Conservation (phyloP, 805 yeast species). For the Ascoidea rubescens region DNA sequence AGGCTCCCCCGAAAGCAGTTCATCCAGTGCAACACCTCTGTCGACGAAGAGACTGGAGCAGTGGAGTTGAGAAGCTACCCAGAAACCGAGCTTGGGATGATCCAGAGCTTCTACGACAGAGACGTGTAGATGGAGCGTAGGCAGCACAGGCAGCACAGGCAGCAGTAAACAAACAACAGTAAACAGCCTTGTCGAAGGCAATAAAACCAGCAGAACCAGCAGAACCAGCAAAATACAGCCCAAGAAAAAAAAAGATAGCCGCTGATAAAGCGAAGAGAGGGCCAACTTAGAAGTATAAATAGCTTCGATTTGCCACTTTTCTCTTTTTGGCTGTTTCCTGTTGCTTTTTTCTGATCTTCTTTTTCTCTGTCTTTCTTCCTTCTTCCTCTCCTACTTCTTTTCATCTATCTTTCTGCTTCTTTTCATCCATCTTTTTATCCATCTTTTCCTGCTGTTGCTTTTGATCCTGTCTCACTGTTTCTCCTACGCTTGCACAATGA, state of each 20-base stretch:
- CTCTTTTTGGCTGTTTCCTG: too few relatives aligned
- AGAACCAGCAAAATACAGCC: too few relatives aligned
- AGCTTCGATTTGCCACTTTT: too few relatives aligned
- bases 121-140: constrained; percentile 16
- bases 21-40: constrained; percentile 65
- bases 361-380: neutral
- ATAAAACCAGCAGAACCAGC: too few relatives aligned
- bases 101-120: constrained; percentile 61
- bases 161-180: too few relatives aligned
- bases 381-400: neutral
- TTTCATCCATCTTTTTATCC: too few relatives aligned
- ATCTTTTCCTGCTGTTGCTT: neutral
- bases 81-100: constrained; percentile 63
- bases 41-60: constrained; percentile 15
- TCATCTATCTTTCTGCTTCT: neutral
- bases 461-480: neutral
- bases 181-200: too few relatives aligned
- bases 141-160: too few relatives aligned
- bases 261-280: too few relatives aligned
- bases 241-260: too few relatives aligned
- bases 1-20: constrained; percentile 77
- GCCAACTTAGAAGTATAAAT: too few relatives aligned
- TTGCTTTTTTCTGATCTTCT: too few relatives aligned
- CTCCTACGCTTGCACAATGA: neutral
- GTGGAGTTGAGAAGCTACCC: constrained; percentile 49